phyloP scores from a whole-genome alignment of 2,329 filamentous ascomycete genomes.

The Lachnellula hyalina region DNA sequence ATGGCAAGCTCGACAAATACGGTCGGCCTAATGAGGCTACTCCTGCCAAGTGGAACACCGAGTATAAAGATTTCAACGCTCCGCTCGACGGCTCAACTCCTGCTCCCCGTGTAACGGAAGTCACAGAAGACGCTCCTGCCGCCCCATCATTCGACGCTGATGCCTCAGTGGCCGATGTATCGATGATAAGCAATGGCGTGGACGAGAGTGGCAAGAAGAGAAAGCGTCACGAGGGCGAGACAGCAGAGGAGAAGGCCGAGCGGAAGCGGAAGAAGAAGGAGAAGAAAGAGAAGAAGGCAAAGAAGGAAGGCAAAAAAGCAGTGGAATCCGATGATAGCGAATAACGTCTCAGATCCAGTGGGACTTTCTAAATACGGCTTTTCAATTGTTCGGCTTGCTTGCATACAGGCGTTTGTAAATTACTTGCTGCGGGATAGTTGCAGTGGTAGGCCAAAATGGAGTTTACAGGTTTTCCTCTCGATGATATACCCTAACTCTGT shows the following conservation, averaged over 20 bases:
- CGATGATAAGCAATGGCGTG: conserved; percentile 46
- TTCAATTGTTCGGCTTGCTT: not conserved
- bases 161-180: conserved; percentile 26
- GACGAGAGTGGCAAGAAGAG: conserved; percentile 66
- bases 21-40: conserved; percentile 89
- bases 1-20: conserved; percentile 97
- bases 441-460: conserved; percentile 19
- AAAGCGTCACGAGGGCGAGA: conserved; percentile 76
- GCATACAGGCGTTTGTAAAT: conserved; percentile 24
- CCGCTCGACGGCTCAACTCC: conserved; percentile 36
- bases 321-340: conserved; percentile 42
- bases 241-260: conserved; percentile 56
- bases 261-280: conserved; percentile 48
- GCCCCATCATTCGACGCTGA: conserved; percentile 35
- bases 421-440: conserved; percentile 20
- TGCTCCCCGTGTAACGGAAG: conserved; percentile 38
- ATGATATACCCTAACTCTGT: not conserved
- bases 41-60: conserved; percentile 84
- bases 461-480: conserved; percentile 9
- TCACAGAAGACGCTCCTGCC: conserved; percentile 36
- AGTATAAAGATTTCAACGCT: conserved; percentile 85
- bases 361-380: conserved; percentile 27
- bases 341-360: conserved; percentile 25
- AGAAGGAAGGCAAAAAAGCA: conserved; percentile 37
- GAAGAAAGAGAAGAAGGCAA: conserved; percentile 47